Base-by-base conservation (phyloP, 1,284 basidiomycete genomes). In the Vanrija sp. region DNA sequence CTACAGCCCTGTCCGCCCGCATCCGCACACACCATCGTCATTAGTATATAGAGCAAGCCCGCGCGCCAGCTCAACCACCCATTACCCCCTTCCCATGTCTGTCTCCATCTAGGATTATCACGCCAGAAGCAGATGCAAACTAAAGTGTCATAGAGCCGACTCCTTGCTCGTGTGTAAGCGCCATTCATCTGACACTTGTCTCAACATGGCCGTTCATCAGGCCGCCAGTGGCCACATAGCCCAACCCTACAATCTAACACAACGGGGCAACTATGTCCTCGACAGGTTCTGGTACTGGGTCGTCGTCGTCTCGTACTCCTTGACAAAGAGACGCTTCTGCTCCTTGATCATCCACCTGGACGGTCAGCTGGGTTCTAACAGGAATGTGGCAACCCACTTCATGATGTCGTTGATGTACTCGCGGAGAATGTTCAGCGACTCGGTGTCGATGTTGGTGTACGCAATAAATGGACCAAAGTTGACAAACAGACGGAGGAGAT, bases 361-460 rank as follows among this genome's bases (percentile, higher is more conserved):
- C 38, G 42, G 52, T 52, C 38, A 50, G 50, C 7, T 21, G 18
- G 19, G 52, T 26, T 56, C 51, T 54, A 56, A 56, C 12, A 48
- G 19, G 19, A 54, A 16, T 39, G 42, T 28, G 8, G 46, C 18
- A 10, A 84, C 90, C 62, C 69, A 97, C 91, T 80, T 79, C 68
- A 98, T 81, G 57, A 98, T 81, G 67, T 96, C 91, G 61, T 89
- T 88, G 57, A 92, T 85, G 73, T 97, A 94, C 64, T 97, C 93
- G 63, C 87, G 82, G 15, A 98, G 83, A 14, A 97, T 80, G 34
- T 78, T 79, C 25, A 95, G 86, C 12, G 88, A 89, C 67, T 96
- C 93, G 1, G 83, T 80, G 67, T 98, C 94, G 82, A 98, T 88
- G n/a, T 83, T 86, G 15, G 93, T 95, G 64, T 86, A 86, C 2